Conservation (phyloP, 768 basidiomycete genomes). For the Leccinum pellstonianum region DNA sequence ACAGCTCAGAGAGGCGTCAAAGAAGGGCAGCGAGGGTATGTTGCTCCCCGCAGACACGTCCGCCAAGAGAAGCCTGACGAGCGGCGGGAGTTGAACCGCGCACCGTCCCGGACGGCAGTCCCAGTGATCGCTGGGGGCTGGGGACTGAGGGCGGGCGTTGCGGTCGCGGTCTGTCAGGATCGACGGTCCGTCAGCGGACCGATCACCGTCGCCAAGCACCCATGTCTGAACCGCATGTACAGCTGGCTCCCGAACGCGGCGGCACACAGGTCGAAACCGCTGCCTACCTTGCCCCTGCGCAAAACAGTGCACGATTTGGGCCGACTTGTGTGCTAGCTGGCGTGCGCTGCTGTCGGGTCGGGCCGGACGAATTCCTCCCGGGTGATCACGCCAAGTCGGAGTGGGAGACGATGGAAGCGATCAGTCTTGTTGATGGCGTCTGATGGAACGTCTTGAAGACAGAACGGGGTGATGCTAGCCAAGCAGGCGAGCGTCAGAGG, state of each 20-base stretch:
- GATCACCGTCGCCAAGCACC: neutral
- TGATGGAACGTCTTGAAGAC: slow-evolving; percentile 56
- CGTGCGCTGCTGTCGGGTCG: slow-evolving; percentile 42
- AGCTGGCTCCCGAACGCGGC: slow-evolving; percentile 47
- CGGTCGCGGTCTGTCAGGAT: slow-evolving; percentile 12
- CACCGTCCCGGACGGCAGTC: slow-evolving; percentile 52
- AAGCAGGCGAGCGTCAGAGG: slow-evolving; percentile 66
- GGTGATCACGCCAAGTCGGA: slow-evolving; percentile 71
- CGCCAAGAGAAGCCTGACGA: slow-evolving; percentile 82
- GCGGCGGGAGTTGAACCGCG: slow-evolving; percentile 82
- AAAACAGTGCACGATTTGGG: slow-evolving; percentile 92
- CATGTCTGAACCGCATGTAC: neutral
- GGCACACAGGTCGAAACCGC: slow-evolving; percentile 93
- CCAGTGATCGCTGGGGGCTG: slow-evolving; percentile 57
- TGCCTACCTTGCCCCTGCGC: slow-evolving; percentile 97
- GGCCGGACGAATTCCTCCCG: slow-evolving; percentile 44
- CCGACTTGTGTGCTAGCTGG: slow-evolving; percentile 81
- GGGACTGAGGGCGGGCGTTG: slow-evolving; percentile 56
- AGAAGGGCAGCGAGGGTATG: slow-evolving; percentile 72
- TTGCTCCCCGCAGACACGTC: slow-evolving; percentile 97
- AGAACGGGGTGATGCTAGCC: slow-evolving; percentile 72
- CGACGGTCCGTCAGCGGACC: neutral
- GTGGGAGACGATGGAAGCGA: slow-evolving; percentile 88
- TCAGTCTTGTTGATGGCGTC: slow-evolving; percentile 93
- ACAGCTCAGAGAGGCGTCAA: slow-evolving; percentile 46